A percentile compares a stretch with the other conserved stretches of the same genome.
These are phyloP conservation scores for Mucor lusitanicus DNA, from an alignment of 371 early-diverging fungal genomes.

Conservation along the genomic window DNA sequence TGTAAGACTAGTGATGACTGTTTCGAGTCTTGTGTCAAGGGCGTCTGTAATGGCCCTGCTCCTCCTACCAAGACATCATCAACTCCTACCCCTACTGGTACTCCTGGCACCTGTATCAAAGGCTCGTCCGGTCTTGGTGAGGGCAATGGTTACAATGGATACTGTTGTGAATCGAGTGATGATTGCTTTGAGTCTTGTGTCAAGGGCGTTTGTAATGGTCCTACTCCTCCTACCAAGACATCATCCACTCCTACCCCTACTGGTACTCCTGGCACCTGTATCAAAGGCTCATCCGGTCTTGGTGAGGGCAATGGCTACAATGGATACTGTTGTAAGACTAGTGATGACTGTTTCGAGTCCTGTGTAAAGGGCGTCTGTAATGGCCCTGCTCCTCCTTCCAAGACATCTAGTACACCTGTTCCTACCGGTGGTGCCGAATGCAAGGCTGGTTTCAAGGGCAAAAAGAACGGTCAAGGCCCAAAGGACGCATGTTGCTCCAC, in stretches of 20 bases:
- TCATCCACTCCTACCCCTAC: too few relatives aligned
- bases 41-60: slow-evolving; percentile 11
- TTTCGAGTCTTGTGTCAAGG: slow-evolving; percentile 8
- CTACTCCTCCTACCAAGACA: neutral
- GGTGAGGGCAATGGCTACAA: slow-evolving; percentile 16
- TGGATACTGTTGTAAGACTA: slow-evolving; percentile 8
- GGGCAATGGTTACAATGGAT: slow-evolving; percentile 15
- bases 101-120: neutral
- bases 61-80: neutral
- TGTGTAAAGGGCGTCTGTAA: slow-evolving; percentile 11
- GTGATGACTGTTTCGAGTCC: slow-evolving; percentile 7
- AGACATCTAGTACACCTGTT: neutral
- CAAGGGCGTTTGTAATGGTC: slow-evolving; percentile 4
- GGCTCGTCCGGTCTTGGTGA: neutral
- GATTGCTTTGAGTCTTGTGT: slow-evolving; percentile 12
- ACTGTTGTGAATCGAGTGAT: slow-evolving; percentile 9
- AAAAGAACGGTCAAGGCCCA: neutral
- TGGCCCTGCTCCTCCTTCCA: neutral
- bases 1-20: slow-evolving; percentile 13
- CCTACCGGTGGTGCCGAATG: neutral
- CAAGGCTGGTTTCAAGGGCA: neutral
- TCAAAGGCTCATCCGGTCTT: neutral
- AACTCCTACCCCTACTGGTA: neutral
- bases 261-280: neutral
- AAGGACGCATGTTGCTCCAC: neutral